Base-by-base conservation (phyloP, 2,329 filamentous ascomycete genomes). In the Sclerotinia nivalis region DNA sequence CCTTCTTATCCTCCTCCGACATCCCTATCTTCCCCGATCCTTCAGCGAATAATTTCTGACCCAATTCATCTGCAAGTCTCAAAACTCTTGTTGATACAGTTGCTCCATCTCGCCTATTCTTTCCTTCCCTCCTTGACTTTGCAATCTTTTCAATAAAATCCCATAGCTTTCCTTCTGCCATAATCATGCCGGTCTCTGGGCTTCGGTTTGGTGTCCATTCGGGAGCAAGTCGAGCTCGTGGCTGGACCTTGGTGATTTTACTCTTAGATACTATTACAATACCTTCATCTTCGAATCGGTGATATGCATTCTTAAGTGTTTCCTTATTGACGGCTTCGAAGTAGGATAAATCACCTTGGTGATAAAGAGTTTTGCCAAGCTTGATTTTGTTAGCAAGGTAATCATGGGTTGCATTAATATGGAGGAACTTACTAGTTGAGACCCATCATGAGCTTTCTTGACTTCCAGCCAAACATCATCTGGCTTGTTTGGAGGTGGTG, bases 241-340 rank as follows among this genome's bases (percentile, higher is more conserved):
- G 82, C 4, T 85, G 85, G 1, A 85, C 80, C 73, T 90, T 90
- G 45, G 84, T 75, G 72, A 91, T 90, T 75, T 89, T 90, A 50
- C 81, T 82, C 75, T 91, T 92, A 43, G 91, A 85, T 0, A 94
- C 86, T 58, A 92, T 83, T 69, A 98, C 85, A 73, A 98, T 96
- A 12, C 93, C 92, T 76, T 98, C 95, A 77, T 97, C 93, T 75
- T 94, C 89, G 77, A 97, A 97, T 22, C 93, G 88, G 50, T 88
- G 85, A 80, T 95, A 97, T 0, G 94, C 91, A 80, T 99, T 99
- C 78, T 96, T 97, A 69, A 99, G 86, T 0, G 94, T 97, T 80
- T 99, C 95, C 76, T 97, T 97, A 84, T 99, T 99, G 73, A 99
- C 95, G 3, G 96, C 94, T 81, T 99, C 96, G 75, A 97, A 98